Percentiles rank a stretch among this genome's conserved stretches.
These are phyloP conservation scores for Yamagishiella unicocca DNA, from an alignment of 139 green algal species.

Conservation along the genomic window DNA sequence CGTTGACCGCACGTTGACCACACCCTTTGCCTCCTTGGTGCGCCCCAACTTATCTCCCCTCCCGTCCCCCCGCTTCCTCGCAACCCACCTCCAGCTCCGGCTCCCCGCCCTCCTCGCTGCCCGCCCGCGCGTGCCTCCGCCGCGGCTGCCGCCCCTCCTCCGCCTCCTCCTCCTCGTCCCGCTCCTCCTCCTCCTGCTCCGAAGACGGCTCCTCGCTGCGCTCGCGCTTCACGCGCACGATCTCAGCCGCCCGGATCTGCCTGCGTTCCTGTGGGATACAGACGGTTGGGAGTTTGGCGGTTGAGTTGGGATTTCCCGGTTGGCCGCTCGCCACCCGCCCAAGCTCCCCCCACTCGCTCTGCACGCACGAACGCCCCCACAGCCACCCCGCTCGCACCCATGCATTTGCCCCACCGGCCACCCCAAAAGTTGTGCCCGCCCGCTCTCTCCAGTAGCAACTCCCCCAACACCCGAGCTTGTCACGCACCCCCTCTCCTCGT, in stretches of 20 bases:
- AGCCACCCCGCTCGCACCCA: too few species aligned
- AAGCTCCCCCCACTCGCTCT: too few species aligned
- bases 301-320: too few species aligned
- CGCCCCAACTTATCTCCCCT: neutral
- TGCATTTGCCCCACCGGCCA: too few species aligned
- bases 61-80: neutral
- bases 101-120: conserved; percentile 17
- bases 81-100: conserved; percentile 5
- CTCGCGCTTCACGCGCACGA: conserved; percentile 52
- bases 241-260: conserved; percentile 65
- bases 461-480: too few species aligned
- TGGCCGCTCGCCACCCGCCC: too few species aligned
- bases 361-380: too few species aligned
- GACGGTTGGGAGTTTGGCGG: too few species aligned
- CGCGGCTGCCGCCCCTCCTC: conserved; percentile 30
- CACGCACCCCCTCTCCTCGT: too few species aligned
- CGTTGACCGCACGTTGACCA: too few species aligned
- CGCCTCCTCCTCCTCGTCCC: neutral
- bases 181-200: conserved; percentile 3
- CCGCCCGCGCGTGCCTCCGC: neutral
- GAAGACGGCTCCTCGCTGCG: conserved; percentile 31
- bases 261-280: conserved; percentile 33
- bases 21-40: neutral
- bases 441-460: too few species aligned
- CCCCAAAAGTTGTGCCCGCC: too few species aligned